These are phyloP conservation scores for Blastocladiella britannica DNA, from an alignment of 192 early-diverging fungal species.

Conservation along the genomic window DNA sequence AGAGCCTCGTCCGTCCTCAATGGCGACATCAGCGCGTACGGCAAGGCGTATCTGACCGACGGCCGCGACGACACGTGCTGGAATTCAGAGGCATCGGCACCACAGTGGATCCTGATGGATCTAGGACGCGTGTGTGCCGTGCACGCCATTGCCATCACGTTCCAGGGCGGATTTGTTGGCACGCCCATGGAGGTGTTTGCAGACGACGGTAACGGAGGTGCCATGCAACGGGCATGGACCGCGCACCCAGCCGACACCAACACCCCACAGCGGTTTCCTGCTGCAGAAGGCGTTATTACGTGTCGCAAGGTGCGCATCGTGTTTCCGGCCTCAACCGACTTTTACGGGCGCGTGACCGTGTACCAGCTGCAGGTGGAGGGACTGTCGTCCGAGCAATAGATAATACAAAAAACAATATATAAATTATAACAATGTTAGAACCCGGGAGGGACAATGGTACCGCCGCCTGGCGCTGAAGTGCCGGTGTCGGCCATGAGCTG, in stretches of 20 bases:
- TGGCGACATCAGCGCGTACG: conserved; percentile 48
- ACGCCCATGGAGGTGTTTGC: conserved; percentile 37
- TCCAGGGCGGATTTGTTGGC: conserved; percentile 77
- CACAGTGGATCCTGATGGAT: conserved; percentile 54
- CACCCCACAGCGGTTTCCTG: conserved; percentile 27
- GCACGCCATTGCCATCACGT: conserved; percentile 30
- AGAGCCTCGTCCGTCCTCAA: conserved; percentile 78
- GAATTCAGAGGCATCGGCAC: conserved; percentile 71
- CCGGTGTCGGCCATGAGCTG: no score
- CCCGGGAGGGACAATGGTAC: no score
- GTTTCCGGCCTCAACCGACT: conserved; percentile 56
- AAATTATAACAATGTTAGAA: no score
- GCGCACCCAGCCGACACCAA: conserved; percentile 63
- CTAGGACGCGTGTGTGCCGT: conserved; percentile 28
- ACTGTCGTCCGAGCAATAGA: no score
- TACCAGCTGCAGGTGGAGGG: conserved; percentile 51
- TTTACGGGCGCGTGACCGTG: conserved; percentile 63
- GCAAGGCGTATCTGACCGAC: conserved; percentile 67
- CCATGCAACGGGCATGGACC: conserved; percentile 15
- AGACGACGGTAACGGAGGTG: conserved; percentile 11
- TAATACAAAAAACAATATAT: no score
- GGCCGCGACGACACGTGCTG: conserved; percentile 69
- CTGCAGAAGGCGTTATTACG: conserved; percentile 3
- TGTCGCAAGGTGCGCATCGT: conserved; percentile 24
- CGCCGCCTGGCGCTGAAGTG: no score